Evolutionary conservation across 2,329 filamentous ascomycete species (phyloP).

Genomic region (Penicillium freii): DNA sequence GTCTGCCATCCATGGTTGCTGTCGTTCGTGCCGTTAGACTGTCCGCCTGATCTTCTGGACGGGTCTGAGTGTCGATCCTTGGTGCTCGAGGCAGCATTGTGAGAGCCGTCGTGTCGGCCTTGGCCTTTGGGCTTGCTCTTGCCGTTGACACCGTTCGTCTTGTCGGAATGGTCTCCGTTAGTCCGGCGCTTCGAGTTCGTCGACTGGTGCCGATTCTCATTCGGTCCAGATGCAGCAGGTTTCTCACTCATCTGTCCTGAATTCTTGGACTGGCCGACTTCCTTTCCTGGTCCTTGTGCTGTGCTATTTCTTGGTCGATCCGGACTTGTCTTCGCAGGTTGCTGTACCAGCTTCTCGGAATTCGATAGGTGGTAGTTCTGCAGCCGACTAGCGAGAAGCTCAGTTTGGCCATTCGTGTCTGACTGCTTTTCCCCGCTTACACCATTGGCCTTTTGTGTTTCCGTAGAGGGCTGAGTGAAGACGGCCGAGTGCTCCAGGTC

Average conservation of each 20-base stretch:
- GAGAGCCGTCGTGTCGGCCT: constrained; percentile 27
- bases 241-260: constrained; percentile 27
- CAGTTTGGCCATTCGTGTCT: constrained; percentile 31
- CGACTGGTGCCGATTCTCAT: constrained; percentile 30
- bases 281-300: constrained; percentile 28
- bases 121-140: constrained; percentile 37
- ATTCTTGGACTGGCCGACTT: constrained; percentile 29
- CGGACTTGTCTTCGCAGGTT: constrained; percentile 23
- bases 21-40: constrained; percentile 30
- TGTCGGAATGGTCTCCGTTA: constrained; percentile 36
- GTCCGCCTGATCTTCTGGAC: constrained; percentile 26
- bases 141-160: constrained; percentile 34
- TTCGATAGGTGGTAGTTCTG: constrained; percentile 41
- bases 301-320: constrained; percentile 26
- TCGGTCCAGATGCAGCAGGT: constrained; percentile 19
- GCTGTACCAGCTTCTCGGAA: constrained; percentile 28
- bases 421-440: constrained; percentile 11
- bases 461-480: constrained; percentile 28
- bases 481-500: constrained; percentile 35
- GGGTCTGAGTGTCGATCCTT: constrained; percentile 34
- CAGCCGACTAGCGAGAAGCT: constrained; percentile 38
- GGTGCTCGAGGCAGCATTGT: constrained; percentile 13
- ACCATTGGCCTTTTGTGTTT: constrained; percentile 20
- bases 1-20: constrained; percentile 44
- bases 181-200: constrained; percentile 33